Evolutionary conservation across 2,329 filamentous ascomycete species (phyloP), one percentile per base, ranked within the genome.

Genomic region (Venturia asperata): DNA sequence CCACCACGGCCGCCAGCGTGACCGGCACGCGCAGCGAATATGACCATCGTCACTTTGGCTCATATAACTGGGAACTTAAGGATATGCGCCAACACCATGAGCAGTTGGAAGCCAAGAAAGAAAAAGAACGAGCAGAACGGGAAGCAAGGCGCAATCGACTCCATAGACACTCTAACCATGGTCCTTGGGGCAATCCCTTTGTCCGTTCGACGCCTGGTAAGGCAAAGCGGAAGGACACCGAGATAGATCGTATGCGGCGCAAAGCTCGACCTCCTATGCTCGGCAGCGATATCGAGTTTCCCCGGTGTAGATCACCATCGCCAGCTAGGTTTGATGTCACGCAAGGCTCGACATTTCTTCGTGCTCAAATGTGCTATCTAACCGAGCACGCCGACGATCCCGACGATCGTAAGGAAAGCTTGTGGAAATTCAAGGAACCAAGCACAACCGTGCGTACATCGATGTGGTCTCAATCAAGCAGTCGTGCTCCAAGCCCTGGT

Each of bases 321-420:
- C 85, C 87, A 64, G 95, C 92, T 19, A 87, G 91, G 71, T 88
- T 95, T 71, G 91, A 96, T 72, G 87, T 89, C 0, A 87, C 90
- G 65, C 89, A 91, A 72, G 75, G 77, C 10, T 80, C 78, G 11
- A 74, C 83, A 78, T 69, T 85, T 72, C 70, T 80, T 10, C 72
- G 75, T 37, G 76, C 76, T 52, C 76, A 79, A 41, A 81, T 81
- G 79, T 79, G 78, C 69, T 81, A 81, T 66, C 71, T 81, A 13
- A 77, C 78, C 74, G 79, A 77, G 73, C 82, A 76, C 76, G 79
- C 37, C 21, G 41, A 47, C 27, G 61, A 61, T n/a, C 67, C 91
- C n/a, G 49, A 41, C n/a, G 42, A 39, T 24, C 37, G 63, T 47
- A 27, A 41, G 64, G 88, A 87, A 71, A 83, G 81, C 0, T 74